A percentile compares a stretch with the other conserved stretches of the same genome.
Conservation (phyloP, 2,329 filamentous ascomycete genomes). For the Colletotrichum magnum region DNA sequence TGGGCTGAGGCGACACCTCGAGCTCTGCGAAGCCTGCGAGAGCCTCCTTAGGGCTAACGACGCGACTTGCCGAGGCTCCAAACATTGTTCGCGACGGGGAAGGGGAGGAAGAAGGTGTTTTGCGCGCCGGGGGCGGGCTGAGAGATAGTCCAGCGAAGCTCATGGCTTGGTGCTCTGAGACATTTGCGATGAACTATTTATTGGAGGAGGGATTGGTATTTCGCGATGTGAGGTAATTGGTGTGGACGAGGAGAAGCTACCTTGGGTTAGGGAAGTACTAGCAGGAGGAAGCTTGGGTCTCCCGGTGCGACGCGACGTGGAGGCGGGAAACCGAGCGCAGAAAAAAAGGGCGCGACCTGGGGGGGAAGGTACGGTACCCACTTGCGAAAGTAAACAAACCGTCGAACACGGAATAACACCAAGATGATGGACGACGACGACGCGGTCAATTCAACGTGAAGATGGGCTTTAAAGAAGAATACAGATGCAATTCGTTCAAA, state of each 20-base stretch:
- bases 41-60: conserved; percentile 20
- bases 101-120: background rate
- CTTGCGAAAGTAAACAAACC: conserved; percentile 7
- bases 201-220: background rate
- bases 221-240: conserved; percentile 16
- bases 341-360: conserved; percentile 6
- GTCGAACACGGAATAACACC: background rate
- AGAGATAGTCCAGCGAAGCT: conserved; percentile 9
- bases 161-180: background rate
- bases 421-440: background rate
- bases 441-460: background rate
- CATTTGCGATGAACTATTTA: conserved; percentile 1
- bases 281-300: conserved; percentile 18
- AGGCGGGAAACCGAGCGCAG: background rate
- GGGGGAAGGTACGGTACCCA: background rate
- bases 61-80: background rate
- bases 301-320: conserved; percentile 24
- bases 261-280: background rate
- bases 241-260: conserved; percentile 3
- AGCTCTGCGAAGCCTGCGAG: conserved; percentile 12
- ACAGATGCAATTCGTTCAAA: background rate
- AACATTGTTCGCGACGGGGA: conserved; percentile 6
- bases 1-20: conserved; percentile 10
- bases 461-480: background rate
- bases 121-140: conserved; percentile 5